phyloP scores from a whole-genome alignment of 176 grass and related monocot genomes.

The Otatea glauca region DNA sequence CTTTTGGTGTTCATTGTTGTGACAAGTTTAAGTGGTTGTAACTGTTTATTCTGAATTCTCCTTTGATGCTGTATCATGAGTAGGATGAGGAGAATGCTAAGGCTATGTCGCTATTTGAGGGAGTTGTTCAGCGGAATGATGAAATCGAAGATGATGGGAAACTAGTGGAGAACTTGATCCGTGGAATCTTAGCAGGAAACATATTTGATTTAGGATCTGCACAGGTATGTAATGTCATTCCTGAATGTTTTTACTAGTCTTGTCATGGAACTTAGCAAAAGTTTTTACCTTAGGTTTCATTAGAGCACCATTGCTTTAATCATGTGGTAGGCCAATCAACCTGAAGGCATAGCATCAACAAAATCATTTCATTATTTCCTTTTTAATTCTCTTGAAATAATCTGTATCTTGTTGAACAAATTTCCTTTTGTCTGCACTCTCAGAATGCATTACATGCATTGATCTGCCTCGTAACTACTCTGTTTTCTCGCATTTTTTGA shows the following conservation, averaged over 20 bases:
- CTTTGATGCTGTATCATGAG: constrained; percentile 36
- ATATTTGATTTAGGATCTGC: constrained; percentile 99
- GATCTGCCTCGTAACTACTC: constrained; percentile 26
- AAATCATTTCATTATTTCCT: neutral
- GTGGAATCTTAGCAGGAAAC: constrained; percentile 94
- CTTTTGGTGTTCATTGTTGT: neutral
- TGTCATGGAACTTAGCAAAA: constrained; percentile 5
- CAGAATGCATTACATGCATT: constrained; percentile 2
- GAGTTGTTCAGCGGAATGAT: constrained; percentile 80
- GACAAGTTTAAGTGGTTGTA: constrained; percentile 21
- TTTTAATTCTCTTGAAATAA: constrained; percentile 24
- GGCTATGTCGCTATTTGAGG: constrained; percentile 92
- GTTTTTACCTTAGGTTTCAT: constrained; percentile 26
- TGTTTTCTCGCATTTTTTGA: constrained; percentile 46
- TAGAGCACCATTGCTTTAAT: neutral
- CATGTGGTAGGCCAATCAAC: neutral
- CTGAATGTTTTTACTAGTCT: constrained; percentile 17
- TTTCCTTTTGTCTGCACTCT: neutral
- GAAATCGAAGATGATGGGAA: constrained; percentile 80
- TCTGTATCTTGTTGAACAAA: constrained; percentile 25
- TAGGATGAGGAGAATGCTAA: constrained; percentile 99
- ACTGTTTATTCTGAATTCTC: constrained; percentile 3
- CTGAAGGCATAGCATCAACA: neutral
- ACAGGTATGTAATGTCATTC: constrained; percentile 57
- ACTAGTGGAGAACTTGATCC: constrained; percentile 82